Percentiles rank a stretch among this genome's conserved stretches.
Conservation (phyloP, 345 rosid genomes). For the Gossypium raimondii region DNA sequence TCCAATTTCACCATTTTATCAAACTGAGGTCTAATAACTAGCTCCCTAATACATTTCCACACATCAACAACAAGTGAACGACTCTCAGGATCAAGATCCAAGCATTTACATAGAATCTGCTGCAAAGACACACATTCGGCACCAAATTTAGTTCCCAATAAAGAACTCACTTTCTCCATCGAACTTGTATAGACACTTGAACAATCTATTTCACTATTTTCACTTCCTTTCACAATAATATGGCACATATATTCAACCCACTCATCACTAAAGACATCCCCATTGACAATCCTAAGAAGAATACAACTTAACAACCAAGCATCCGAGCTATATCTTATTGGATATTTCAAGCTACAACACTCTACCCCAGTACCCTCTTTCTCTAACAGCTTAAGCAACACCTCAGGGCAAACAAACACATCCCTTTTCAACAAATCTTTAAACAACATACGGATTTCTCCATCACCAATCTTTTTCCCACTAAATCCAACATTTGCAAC, state of each 20-base stretch:
- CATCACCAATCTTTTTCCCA: constrained; percentile 27
- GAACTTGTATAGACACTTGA: constrained; percentile 30
- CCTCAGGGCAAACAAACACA: constrained; percentile 59
- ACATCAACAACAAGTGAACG: constrained; percentile 56
- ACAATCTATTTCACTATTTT: constrained; percentile 29
- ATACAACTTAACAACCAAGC: constrained; percentile 70
- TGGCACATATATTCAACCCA: constrained; percentile 30
- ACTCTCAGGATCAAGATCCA: constrained; percentile 47
- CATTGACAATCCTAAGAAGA: constrained; percentile 52
- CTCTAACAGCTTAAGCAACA: constrained; percentile 46
- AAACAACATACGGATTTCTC: constrained; percentile 29
- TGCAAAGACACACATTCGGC: constrained; percentile 34
- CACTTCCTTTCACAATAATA: constrained; percentile 21
- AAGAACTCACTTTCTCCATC: constrained; percentile 36
- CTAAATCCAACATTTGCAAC: constrained; percentile 26
- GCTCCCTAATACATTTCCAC: constrained; percentile 62
- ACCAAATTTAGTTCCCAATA: constrained; percentile 33
- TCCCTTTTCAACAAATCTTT: constrained; percentile 31
- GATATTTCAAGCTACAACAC: constrained; percentile 21
- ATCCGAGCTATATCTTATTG: constrained; percentile 46
- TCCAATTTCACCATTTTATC: constrained; percentile 27
- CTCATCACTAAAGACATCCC: constrained; percentile 39
- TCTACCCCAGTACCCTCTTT: constrained; percentile 28
- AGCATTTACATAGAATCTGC: constrained; percentile 46
- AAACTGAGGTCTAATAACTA: constrained; percentile 37